Evolutionary conservation across 305 asterid genomes (phyloP).

Genomic region (Fraxinus baroniana): DNA sequence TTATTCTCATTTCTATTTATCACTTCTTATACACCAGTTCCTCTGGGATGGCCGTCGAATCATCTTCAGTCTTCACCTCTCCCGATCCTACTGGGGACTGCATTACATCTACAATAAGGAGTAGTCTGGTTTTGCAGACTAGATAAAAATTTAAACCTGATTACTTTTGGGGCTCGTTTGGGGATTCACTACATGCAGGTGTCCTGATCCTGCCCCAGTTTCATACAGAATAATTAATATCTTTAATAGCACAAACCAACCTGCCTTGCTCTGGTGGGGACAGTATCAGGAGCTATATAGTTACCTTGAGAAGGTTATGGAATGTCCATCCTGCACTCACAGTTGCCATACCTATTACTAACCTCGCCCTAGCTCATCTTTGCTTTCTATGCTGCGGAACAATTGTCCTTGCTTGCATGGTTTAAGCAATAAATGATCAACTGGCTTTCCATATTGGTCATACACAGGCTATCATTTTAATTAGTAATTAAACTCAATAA

Average conservation of each 20-base stretch:
- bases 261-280: not conserved
- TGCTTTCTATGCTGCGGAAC: not conserved
- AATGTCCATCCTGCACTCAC: not conserved
- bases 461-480: not conserved
- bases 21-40: not conserved
- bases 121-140: not conserved
- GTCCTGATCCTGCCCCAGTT: not conserved
- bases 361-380: not conserved
- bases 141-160: not conserved
- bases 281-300: not conserved
- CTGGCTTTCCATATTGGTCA: not conserved
- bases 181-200: not conserved
- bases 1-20: not conserved
- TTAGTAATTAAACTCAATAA: slow-evolving; percentile 4
- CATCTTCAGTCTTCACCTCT: not conserved
- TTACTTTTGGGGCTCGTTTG: not conserved
- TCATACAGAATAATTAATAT: not conserved
- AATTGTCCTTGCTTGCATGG: not conserved
- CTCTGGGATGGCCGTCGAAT: not conserved
- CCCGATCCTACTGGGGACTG: not conserved
- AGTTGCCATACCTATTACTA: not conserved
- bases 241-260: not conserved
- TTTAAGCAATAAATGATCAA: not conserved
- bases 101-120: not conserved
- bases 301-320: not conserved